Base-by-base conservation (phyloP, 2,329 filamentous ascomycete genomes). In the Sclerotinia minor region DNA sequence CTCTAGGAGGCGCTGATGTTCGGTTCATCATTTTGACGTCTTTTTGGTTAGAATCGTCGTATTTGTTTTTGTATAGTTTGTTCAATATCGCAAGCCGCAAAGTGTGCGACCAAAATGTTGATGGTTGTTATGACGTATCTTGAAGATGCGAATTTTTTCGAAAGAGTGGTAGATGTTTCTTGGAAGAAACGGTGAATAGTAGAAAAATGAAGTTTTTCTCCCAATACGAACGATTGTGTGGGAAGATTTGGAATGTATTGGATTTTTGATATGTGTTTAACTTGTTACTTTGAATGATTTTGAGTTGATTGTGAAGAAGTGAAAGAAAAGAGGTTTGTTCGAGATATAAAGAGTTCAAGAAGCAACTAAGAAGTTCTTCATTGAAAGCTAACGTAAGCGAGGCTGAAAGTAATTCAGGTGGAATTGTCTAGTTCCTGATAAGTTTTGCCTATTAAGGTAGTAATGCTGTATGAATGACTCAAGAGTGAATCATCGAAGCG, bases 1-100 rank as follows among this genome's bases (percentile, higher is more conserved):
- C 74, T 35, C 72, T 72, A 17, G 75, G 73, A 47, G 75, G 71
- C 13, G 69, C 69, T 11, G 72, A 67, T 19, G 58, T 50, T 54
- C 72, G 69, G 24, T 71, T 67, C 24, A 71, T 63, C 67, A 71
- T 74, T 21, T 50, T 57, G 59, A 21, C 4, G 38, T 54, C 54
- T 21, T 41, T 50, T 7, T 26, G 26, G 32, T 60, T 53, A 17
- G 38, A 32, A 26, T 19, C 44, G 9, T 52, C 8, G 24, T 66
- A 55, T 29, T 52, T 19, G 15, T 54, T 35, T 26, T 58, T 59
- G 41, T 7, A 41, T 17, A n/a, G 17, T 47, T 49, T 24, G 55
- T 64, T 26, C 9, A 45, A 53, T 64, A 54, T 41, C 11, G 24
- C 19, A 64, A 44, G 61, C 44, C 61, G 49, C 50, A 64, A 54